Evolutionary conservation across 2,329 filamentous ascomycete genomes (phyloP).

Genomic region (Colletotrichum abscissum): DNA sequence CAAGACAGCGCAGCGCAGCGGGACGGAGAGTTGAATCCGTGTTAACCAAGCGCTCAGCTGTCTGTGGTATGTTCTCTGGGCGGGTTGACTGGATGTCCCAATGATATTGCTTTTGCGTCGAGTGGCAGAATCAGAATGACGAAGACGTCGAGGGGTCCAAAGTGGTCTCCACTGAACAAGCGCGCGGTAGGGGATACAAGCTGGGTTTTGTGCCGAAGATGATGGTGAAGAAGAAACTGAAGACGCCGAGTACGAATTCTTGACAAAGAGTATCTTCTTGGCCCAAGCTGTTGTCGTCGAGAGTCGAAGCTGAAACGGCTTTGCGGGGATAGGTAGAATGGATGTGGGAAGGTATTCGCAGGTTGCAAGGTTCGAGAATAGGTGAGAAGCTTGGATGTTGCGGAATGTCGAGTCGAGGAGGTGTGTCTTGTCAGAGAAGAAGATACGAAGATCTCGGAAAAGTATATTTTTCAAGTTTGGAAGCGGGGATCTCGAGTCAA

Average conservation of each 20-base stretch:
- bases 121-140: constrained; percentile 12
- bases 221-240: neutral
- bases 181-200: constrained; percentile 27
- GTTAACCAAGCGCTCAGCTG: neutral
- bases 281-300: neutral
- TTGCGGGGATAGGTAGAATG: neutral
- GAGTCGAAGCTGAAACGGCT: constrained; percentile 5
- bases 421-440: neutral
- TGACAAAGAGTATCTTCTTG: neutral
- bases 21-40: neutral
- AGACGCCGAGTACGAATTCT: neutral
- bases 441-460: neutral
- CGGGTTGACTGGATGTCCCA: neutral
- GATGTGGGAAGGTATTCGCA: neutral
- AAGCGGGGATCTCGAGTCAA: neutral
- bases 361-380: neutral
- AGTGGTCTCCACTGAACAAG: constrained; percentile 32
- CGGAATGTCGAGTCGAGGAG: neutral
- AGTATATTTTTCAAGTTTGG: neutral
- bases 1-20: constrained; percentile 15
- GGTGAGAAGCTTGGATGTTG: neutral
- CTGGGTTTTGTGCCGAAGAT: neutral
- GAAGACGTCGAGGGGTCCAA: constrained; percentile 13
- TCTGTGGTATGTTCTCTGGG: neutral
- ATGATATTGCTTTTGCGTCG: neutral